Evolutionary conservation across 163 green algal genomes (phyloP).

Genomic region (Scenedesmus sp.): DNA sequence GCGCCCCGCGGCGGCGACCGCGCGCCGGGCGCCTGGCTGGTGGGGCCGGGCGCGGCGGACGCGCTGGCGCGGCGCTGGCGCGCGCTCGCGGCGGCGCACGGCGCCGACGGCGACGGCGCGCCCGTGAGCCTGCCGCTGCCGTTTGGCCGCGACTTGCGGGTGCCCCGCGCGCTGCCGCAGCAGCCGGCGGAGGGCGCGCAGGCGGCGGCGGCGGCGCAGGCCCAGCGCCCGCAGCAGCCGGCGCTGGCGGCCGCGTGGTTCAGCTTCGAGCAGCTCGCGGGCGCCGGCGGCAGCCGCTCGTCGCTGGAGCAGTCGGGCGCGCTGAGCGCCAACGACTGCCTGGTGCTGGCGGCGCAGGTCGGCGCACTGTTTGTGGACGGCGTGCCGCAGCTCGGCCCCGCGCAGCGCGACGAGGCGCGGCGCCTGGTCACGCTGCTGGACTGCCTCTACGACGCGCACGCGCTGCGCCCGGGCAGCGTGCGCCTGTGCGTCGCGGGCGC

Average conservation of each 20-base stretch:
- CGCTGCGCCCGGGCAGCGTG: not conserved
- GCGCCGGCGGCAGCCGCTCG: not conserved
- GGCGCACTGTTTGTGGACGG: constrained; percentile 48
- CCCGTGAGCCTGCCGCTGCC: constrained; percentile 1
- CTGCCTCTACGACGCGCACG: constrained; percentile 23
- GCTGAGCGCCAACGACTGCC: constrained; percentile 31
- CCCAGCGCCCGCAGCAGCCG: constrained; percentile 6
- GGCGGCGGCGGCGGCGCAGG: no score
- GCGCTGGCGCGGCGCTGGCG: constrained; percentile 1
- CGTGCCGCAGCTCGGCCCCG: constrained; percentile 40
- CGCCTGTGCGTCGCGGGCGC: constrained; percentile 6
- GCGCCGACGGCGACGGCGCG: not conserved
- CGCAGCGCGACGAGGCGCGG: constrained; percentile 53
- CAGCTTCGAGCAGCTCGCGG: constrained; percentile 48
- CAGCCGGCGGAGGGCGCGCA: no score
- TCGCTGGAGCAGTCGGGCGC: constrained; percentile 9
- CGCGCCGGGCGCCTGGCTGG: not conserved
- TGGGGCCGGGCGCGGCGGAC: not conserved
- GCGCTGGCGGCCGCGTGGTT: constrained; percentile 36
- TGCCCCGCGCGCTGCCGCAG: constrained; percentile 22
- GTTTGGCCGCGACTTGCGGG: constrained; percentile 10
- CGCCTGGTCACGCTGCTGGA: no score
- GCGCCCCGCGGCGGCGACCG: not conserved
- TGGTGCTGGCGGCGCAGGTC: constrained; percentile 13
- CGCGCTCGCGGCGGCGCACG: not conserved